These are phyloP conservation scores for Bruguiera parviflora DNA, from an alignment of 345 rosid genomes.

Conservation along the genomic window DNA sequence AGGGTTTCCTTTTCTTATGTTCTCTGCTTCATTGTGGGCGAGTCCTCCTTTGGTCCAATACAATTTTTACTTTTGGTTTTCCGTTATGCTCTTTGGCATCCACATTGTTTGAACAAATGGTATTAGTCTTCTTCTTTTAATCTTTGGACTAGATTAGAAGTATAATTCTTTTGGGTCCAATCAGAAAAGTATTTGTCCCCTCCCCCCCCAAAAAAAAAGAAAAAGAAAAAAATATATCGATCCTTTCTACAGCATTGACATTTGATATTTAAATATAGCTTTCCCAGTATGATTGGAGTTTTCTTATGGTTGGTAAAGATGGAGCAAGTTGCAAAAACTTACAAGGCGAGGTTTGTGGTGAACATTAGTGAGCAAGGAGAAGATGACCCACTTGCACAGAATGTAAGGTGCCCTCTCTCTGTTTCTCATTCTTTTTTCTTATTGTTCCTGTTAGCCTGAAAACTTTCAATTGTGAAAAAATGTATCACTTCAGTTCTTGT, in stretches of 20 bases:
- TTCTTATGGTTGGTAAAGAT: slow-evolving; percentile 43
- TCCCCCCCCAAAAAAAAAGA: no score
- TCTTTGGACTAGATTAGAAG: no score
- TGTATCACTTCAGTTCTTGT: background rate
- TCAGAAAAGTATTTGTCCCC: no score
- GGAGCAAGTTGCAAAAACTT: slow-evolving; percentile 50
- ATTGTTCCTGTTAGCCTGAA: background rate
- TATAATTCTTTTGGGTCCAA: no score
- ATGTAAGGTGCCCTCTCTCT: slow-evolving; percentile 40
- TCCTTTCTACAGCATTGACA: no score
- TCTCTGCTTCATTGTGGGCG: background rate
- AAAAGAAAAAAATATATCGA: no score
- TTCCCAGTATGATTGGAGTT: slow-evolving; percentile 9
- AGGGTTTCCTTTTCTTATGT: background rate
- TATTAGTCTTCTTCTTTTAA: no score
- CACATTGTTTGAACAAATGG: no score
- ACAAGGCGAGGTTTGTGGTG: slow-evolving; percentile 54
- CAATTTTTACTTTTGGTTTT: no score
- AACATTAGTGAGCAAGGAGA: slow-evolving; percentile 57
- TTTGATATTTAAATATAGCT: background rate
- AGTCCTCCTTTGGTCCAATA: no score
- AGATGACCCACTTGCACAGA: slow-evolving; percentile 55
- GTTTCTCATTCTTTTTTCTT: background rate
- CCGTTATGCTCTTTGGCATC: no score
- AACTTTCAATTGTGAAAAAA: background rate